Evolutionary conservation across 305 asterid species (phyloP).

Genomic region (Stenogyne calaminthoides): DNA sequence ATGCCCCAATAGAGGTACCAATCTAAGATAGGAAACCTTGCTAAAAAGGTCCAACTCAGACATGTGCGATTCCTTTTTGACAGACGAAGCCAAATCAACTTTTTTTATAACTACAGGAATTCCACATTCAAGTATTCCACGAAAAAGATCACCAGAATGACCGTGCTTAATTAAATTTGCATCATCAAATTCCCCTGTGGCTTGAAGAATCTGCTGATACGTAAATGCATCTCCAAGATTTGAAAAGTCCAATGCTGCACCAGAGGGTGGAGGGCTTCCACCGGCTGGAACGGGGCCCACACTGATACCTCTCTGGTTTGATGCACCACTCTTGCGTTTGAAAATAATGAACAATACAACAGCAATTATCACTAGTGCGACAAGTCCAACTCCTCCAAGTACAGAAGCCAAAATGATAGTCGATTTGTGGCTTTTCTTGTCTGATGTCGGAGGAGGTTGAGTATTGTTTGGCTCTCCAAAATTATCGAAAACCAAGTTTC

Average conservation of each 20-base stretch:
- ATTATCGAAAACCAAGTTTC: conserved; percentile 73
- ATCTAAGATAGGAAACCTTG: conserved; percentile 74
- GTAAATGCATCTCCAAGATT: conserved; percentile 71
- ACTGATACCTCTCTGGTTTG: conserved; percentile 56
- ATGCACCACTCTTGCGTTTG: conserved; percentile 53
- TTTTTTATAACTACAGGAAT: conserved; percentile 69
- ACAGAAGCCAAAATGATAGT: conserved; percentile 67
- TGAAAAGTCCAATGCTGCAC: conserved; percentile 49
- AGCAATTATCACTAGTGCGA: conserved; percentile 45
- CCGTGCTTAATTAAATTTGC: conserved; percentile 72
- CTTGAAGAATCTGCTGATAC: conserved; percentile 73
- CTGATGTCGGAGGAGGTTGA: conserved; percentile 42
- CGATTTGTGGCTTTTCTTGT: conserved; percentile 42
- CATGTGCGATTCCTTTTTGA: conserved; percentile 60
- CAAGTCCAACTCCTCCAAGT: conserved; percentile 63
- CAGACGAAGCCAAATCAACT: conserved; percentile 53
- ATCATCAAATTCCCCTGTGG: conserved; percentile 66
- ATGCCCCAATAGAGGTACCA: conserved; percentile 86
- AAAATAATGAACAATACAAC: conserved; percentile 47
- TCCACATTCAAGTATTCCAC: conserved; percentile 73
- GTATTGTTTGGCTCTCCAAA: conserved; percentile 60
- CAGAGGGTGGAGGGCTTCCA: conserved; percentile 53
- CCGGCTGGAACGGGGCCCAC: conserved; percentile 71
- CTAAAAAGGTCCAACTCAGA: conserved; percentile 70
- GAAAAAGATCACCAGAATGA: conserved; percentile 82